Evolutionary conservation across 129 eudicot genomes (phyloP), one percentile per base, ranked within the genome.

Genomic region (Centaurea solstitialis): DNA sequence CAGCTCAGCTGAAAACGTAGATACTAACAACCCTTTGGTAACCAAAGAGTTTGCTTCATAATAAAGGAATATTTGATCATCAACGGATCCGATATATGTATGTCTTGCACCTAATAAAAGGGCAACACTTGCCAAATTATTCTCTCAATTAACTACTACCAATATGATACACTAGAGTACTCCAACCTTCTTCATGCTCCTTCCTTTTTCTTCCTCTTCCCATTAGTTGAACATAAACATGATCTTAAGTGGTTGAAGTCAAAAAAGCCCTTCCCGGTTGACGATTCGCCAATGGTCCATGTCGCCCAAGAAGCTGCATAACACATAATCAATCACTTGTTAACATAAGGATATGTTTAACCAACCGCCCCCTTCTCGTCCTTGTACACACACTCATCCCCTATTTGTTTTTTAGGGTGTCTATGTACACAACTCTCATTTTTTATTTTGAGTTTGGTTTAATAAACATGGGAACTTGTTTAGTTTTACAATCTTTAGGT

Each of bases 261-360:
- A 87, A 45, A 75, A 87, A 87, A 4, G 91, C 91, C 53, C 87
- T 80, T 82, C 91, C 91, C 4, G 91, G 87, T 72, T 83, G 77
- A 72, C 91, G 88, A 18, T 79, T 30, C 5, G 86, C 85, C 76
- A 88, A 45, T 35, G 81, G 87, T 82, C 91, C 91, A 76, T 88
- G 91, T 6, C 91, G 74, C 13, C 91, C 91, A 68, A 88, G 91
- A 72, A 88, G 89, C 91, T 86, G 84, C 78, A 78, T 26, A 23
- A 75, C 26, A 59, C 12, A 75, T 40, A 78, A 77, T 61, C 57
- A 28, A 59, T 9, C n/a, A 64, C 20, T n/a, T 43, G 37, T 33
- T 33, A 33, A 33, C 5, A 33, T 33, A 9, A 38, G 15, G 1
- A 45, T 76, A 73, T 11, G 26, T 9, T 15, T 33, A 62, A 35